phyloP scores from a whole-genome alignment of 176 grass and related monocot species.

The Raddia distichophylla region DNA sequence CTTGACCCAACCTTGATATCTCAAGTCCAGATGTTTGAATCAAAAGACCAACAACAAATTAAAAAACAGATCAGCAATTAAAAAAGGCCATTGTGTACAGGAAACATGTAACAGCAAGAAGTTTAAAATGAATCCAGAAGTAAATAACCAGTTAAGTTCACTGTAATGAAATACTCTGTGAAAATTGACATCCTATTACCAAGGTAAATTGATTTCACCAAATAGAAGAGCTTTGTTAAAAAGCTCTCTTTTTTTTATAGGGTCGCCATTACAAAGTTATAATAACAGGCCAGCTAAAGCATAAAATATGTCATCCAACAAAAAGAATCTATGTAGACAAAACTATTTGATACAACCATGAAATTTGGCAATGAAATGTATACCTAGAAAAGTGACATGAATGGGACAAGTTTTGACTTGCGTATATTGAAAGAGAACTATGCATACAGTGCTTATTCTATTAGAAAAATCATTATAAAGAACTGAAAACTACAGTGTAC shows the following conservation, averaged over 20 bases:
- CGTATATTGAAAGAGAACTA: neutral
- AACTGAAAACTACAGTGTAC: slow-evolving; percentile 41
- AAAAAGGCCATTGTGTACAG: neutral
- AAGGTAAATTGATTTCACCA: neutral
- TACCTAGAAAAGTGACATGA: slow-evolving; percentile 1
- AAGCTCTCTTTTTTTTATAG: neutral
- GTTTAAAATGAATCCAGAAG: neutral
- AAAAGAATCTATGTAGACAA: neutral
- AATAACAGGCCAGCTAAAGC: neutral
- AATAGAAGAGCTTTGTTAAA: neutral
- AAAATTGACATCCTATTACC: no score
- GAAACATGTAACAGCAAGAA: neutral
- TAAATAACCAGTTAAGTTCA: neutral
- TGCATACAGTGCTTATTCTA: neutral
- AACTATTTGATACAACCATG: neutral
- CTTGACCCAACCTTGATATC: no score
- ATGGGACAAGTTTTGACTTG: slow-evolving; percentile 3
- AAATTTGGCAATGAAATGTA: slow-evolving; percentile 4
- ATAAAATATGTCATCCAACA: neutral
- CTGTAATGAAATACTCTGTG: no score
- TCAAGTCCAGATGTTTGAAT: no score
- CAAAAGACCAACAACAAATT: neutral
- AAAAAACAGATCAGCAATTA: neutral
- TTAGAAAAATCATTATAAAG: slow-evolving; percentile 1
- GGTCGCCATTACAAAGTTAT: neutral